Base-by-base conservation (phyloP, 257 asterid species). In the Rauvolfia tetraphylla region DNA sequence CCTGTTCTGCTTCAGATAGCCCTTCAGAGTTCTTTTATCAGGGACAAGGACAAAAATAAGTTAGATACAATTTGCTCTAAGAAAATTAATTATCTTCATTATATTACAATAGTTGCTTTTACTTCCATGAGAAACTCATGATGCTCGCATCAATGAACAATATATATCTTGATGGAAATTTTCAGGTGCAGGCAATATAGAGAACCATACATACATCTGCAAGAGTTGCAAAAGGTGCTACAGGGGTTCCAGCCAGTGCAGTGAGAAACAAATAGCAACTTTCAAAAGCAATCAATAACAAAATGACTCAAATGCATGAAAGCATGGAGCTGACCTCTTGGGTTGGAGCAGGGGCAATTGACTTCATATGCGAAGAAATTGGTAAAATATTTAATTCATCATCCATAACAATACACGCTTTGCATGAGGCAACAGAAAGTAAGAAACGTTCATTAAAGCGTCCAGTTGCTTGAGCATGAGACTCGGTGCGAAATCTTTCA, bases 401-500 rank as follows among this genome's bases (percentile, higher is more conserved):
- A 79, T 95, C 99, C 99, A 95, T 91, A 79, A 90, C 96, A n/a
- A 93, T 80, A 77, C 97, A 95, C 78, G 98, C 81, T 87, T 86
- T 90, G 90, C 98, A 93, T 51, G 97, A 89, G 51, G 96, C 96
- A 80, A 95, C 88, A 20, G 99, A 95, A 72, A 93, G 96, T 81
- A 95, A 86, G 87, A 93, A 95, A 0, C 99, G 97, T 79, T 95
- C 99, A 81, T 95, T 95, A 83, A 95, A 95, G 76, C 97, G 95
- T 69, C 89, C 97, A 78, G 93, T 74, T 31, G 93, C 87, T 84
- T 79, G 92, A 54, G 89, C 76, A 86, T 95, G 98, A 75, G 98
- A 93, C 81, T 95, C 97, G 42, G 99, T 95, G 39, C 98, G 96
- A 78, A 89, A 95, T 83, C 96, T 88, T 79, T 93, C 94, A 67